phyloP scores from a whole-genome alignment of 2,329 filamentous ascomycete genomes.

The Lasiodiplodia hormozganensis region DNA sequence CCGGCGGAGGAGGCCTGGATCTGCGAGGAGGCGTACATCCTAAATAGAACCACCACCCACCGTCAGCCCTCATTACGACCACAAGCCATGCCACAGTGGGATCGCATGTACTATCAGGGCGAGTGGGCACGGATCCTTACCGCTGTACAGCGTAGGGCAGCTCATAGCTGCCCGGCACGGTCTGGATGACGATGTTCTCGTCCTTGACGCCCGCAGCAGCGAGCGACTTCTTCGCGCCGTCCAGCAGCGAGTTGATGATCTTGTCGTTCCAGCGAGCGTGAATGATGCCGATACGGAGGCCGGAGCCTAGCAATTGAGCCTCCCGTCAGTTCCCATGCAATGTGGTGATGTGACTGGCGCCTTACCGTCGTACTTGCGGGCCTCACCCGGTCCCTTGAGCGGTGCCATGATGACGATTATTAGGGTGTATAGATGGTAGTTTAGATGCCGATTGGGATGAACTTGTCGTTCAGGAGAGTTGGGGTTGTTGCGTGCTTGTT shows the following conservation, averaged over 20 bases:
- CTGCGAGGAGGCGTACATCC: slow-evolving; percentile 84
- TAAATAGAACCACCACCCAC: slow-evolving; percentile 43
- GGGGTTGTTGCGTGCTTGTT: slow-evolving; percentile 6
- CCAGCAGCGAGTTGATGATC: slow-evolving; percentile 85
- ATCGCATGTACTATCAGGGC: background rate
- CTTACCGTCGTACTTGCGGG: slow-evolving; percentile 64
- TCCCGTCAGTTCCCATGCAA: slow-evolving; percentile 69
- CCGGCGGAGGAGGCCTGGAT: slow-evolving; percentile 73
- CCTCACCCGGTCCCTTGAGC: slow-evolving; percentile 69
- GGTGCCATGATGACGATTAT: slow-evolving; percentile 19
- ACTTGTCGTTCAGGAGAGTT: background rate
- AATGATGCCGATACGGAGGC: slow-evolving; percentile 89
- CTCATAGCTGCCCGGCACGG: slow-evolving; percentile 93
- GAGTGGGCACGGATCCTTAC: slow-evolving; percentile 54
- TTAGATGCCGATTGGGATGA: background rate
- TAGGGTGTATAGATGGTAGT: background rate
- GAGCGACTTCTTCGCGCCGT: slow-evolving; percentile 80
- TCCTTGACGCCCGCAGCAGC: slow-evolving; percentile 80
- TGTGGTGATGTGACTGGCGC: slow-evolving; percentile 1
- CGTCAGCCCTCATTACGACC: background rate
- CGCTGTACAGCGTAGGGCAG: slow-evolving; percentile 88
- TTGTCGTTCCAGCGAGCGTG: slow-evolving; percentile 94
- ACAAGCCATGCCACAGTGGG: background rate
- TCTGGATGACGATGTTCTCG: slow-evolving; percentile 87
- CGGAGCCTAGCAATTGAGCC: slow-evolving; percentile 57